These are phyloP conservation scores for Bolboschoenoplectus hybrid DNA, from an alignment of 202 grass and related monocot genomes.

Conservation along the genomic window DNA sequence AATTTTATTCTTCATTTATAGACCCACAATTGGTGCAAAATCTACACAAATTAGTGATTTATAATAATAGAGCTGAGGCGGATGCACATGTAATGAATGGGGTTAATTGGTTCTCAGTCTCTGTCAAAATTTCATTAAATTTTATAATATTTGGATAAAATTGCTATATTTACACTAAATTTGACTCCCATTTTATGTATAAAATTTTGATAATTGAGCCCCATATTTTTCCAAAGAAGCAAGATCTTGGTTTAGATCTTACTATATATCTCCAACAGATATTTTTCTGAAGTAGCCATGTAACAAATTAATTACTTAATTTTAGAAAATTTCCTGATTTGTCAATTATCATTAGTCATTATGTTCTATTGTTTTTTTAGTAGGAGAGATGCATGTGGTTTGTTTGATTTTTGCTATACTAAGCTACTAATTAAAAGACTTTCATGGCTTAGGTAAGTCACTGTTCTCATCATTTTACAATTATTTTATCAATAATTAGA, in stretches of 20 bases:
- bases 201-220: too few species aligned
- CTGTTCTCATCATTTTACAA: background rate
- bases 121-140: background rate
- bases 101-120: too few species aligned
- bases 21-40: background rate
- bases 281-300: background rate
- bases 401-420: background rate
- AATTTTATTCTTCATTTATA: background rate
- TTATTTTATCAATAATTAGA: background rate
- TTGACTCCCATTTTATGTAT: too few species aligned
- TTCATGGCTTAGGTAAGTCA: background rate
- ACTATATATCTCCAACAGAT: background rate
- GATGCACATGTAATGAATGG: too few species aligned
- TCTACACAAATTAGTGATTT: too few species aligned
- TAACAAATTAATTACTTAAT: background rate
- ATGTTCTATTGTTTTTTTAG: background rate
- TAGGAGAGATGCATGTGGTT: background rate
- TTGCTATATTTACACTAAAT: too few species aligned
- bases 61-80: too few species aligned
- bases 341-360: background rate
- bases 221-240: too few species aligned
- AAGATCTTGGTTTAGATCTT: background rate
- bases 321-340: conserved; percentile 5
- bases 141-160: too few species aligned
- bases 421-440: background rate